phyloP scores from a whole-genome alignment of 2,329 filamentous ascomycete genomes.

The Claviceps pazoutovae region DNA sequence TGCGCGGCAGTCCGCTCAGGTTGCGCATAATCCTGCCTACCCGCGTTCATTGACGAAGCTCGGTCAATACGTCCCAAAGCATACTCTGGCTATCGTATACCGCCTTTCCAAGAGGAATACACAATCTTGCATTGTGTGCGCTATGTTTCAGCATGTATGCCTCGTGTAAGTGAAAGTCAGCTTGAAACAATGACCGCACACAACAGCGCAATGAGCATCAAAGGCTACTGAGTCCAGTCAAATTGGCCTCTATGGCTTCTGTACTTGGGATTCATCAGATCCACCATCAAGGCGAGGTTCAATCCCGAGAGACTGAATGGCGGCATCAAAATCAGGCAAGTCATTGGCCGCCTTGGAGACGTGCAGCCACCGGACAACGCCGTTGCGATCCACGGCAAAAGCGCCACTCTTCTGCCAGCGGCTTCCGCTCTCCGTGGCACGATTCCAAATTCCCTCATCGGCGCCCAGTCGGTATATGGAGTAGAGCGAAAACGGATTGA shows the following conservation, averaged over 20 bases:
- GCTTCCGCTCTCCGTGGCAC: constrained; percentile 49
- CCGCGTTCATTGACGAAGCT: too few species aligned
- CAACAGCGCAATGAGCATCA: neutral
- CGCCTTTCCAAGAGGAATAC: too few species aligned
- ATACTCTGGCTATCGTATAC: too few species aligned
- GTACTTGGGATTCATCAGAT: neutral
- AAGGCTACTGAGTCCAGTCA: neutral
- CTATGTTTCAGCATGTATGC: too few species aligned
- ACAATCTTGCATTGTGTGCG: too few species aligned
- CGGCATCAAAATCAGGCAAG: constrained; percentile 17
- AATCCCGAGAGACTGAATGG: constrained; percentile 14
- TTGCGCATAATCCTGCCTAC: too few species aligned
- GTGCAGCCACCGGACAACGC: constrained; percentile 19
- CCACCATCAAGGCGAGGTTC: neutral
- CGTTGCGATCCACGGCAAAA: constrained; percentile 33
- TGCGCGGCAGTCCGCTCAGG: too few species aligned
- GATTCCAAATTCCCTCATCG: constrained; percentile 52
- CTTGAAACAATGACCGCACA: too few species aligned
- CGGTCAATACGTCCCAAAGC: too few species aligned
- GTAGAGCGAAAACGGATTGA: constrained; percentile 44
- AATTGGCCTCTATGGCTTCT: neutral
- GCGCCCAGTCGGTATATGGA: constrained; percentile 43
- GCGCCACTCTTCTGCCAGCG: constrained; percentile 56
- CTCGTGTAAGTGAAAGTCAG: neutral
- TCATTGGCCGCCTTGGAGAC: constrained; percentile 17